These are phyloP conservation scores for Ambrosia artemisiifolia DNA, from an alignment of 129 eudicot genomes.

Conservation along the genomic window DNA sequence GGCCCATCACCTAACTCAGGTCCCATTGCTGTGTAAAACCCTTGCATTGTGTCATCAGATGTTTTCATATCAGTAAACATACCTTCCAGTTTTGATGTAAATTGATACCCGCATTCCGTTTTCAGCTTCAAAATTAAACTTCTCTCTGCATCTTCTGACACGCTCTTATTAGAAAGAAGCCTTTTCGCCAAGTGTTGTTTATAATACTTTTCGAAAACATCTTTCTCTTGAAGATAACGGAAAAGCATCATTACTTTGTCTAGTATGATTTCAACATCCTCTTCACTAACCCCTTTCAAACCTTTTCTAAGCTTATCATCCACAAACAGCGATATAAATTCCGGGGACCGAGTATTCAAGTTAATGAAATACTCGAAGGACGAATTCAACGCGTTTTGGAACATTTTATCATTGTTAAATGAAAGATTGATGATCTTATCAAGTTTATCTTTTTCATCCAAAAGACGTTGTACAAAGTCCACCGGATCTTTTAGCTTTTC, in stretches of 20 bases:
- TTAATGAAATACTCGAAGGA: slow-evolving; percentile 12
- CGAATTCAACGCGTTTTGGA: slow-evolving; percentile 16
- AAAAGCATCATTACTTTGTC: slow-evolving; percentile 19
- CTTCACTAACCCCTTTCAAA: slow-evolving; percentile 11
- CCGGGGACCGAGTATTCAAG: slow-evolving; percentile 6
- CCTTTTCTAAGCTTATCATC: slow-evolving; percentile 20
- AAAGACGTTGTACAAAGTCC: slow-evolving; percentile 6
- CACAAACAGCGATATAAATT: slow-evolving; percentile 4
- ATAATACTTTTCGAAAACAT: slow-evolving; percentile 13
- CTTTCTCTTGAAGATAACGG: slow-evolving; percentile 17
- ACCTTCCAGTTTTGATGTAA: slow-evolving; percentile 44
- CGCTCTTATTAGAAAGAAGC: slow-evolving; percentile 7
- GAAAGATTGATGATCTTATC: slow-evolving; percentile 11
- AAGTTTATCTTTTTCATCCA: slow-evolving; percentile 16
- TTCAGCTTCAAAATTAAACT: slow-evolving; percentile 14
- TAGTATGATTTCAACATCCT: slow-evolving; percentile 12
- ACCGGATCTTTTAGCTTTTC: slow-evolving; percentile 9
- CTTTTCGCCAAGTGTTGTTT: slow-evolving; percentile 18
- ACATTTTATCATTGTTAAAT: slow-evolving; percentile 6
- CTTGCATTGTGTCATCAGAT: slow-evolving; percentile 44
- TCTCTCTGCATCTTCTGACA: slow-evolving; percentile 15
- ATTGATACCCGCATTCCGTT: slow-evolving; percentile 19
- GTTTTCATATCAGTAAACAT: slow-evolving; percentile 50
- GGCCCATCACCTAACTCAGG: slow-evolving; percentile 15
- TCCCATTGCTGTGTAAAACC: slow-evolving; percentile 9